Evolutionary conservation across 2,329 filamentous ascomycete genomes (phyloP), one percentile per base, ranked within the genome.

Genomic region (Lachnellula hyalina): DNA sequence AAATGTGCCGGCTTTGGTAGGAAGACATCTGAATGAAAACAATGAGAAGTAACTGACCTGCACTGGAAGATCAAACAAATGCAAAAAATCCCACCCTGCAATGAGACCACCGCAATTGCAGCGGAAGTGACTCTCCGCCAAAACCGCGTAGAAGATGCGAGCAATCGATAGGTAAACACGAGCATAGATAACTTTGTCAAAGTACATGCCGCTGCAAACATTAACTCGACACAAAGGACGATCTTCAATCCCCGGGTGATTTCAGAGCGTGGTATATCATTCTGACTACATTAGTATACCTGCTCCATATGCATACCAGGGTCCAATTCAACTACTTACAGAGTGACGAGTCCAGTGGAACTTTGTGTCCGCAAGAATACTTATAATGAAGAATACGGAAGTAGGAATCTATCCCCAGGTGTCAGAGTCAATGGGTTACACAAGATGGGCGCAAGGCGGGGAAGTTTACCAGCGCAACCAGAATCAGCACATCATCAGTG

Each of bases 401-500:
- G 68, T 68, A 8, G 71, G 72, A 4, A 61, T 57, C 63, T 65
- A 51, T n/a, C 14, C n/a, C 17, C 28, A 45, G 36, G 34, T 28
- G 32, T 40, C 7, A 54, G 45, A 54, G 45, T 46, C 42, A 41
- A 25, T 21, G 21, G 32, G 49, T 17, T 3, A 19, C 17, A 21
- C 48, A 21, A 40, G 34, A 19, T 34, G 9, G 34, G 14, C n/a
- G 41, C 14, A 28, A 3, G 34, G 38, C 40, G 23, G 14, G 21
- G 32, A 55, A 45, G 11, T 60, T 21, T 58, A 65, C 63, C 61
- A 78, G 69, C 9, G 74, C 72, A 36, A 74, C 28, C 14, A 75
- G 63, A 51, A 79, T 75, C 11, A 78, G 61, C 7, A 72, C 51
- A 61, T 79, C 77, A 57, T 79, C 77, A 3, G 74, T 38, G n/a